Percentiles rank a stretch among this genome's conserved stretches.
phyloP scores from a whole-genome alignment of 495 filamentous ascomycete genomes.

The Aspergillus bridgeri region DNA sequence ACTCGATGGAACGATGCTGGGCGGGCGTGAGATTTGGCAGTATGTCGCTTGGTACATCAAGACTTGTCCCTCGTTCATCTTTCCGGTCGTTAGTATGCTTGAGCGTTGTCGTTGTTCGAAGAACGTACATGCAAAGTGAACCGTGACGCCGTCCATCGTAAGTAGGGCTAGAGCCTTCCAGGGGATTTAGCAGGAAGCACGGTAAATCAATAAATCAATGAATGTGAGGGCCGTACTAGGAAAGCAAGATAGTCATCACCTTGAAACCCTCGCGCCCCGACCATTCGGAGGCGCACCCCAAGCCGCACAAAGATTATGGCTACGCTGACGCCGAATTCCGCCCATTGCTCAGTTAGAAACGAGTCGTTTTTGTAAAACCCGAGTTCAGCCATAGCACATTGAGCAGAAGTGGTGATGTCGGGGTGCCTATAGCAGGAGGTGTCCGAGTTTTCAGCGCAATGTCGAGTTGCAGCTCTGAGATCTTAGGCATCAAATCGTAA shows the following conservation, averaged over 20 bases:
- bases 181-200: no score
- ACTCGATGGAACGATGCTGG: neutral
- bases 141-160: constrained; percentile 2
- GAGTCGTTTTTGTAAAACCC: constrained; percentile 4
- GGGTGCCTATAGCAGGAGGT: neutral
- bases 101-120: no score
- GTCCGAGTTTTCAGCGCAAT: neutral
- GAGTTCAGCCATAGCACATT: neutral
- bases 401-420: neutral
- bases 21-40: neutral
- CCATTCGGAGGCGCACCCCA: neutral
- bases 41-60: neutral
- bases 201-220: no score
- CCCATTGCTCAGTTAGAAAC: constrained; percentile 4
- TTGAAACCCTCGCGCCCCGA: neutral
- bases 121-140: neutral
- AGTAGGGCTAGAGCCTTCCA: neutral
- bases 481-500: neutral
- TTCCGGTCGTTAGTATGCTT: neutral
- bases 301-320: constrained; percentile 2
- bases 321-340: neutral
- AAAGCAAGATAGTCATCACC: constrained; percentile 4
- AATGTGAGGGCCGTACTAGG: neutral
- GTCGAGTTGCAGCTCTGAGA: neutral
- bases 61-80: constrained; percentile 1